Conservation (phyloP, 1,139 yeast species). For the Zygosaccharomyces sapae region DNA sequence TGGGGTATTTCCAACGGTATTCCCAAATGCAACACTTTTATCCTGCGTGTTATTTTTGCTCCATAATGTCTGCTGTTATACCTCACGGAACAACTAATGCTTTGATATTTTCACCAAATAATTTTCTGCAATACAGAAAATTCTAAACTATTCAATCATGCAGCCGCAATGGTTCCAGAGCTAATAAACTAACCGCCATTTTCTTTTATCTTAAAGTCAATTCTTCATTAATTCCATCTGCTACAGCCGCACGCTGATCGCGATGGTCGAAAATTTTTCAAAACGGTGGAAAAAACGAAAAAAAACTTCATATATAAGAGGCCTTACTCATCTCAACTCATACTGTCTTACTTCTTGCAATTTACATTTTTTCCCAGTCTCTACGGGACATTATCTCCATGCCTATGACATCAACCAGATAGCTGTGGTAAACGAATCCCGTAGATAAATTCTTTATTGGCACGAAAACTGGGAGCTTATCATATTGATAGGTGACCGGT, state of each 20-base stretch:
- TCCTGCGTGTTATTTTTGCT: too few species aligned
- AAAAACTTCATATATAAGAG: slow-evolving; percentile 7
- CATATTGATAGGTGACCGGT: slow-evolving; percentile 9
- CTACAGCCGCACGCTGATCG: background rate
- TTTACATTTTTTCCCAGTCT: slow-evolving; percentile 1
- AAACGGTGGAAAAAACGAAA: slow-evolving; percentile 2
- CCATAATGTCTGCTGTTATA: too few species aligned
- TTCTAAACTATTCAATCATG: background rate
- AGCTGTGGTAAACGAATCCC: slow-evolving; percentile 39
- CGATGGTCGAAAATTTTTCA: slow-evolving; percentile 2
- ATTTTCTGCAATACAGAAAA: background rate
- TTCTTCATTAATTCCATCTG: background rate
- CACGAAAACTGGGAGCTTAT: slow-evolving; percentile 12
- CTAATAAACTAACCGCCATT: background rate
- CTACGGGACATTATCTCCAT: slow-evolving; percentile 35
- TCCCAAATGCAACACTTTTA: too few species aligned
- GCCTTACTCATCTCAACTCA: background rate
- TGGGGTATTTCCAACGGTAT: too few species aligned
- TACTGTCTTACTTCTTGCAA: background rate
- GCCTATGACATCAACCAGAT: slow-evolving; percentile 32
- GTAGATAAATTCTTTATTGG: slow-evolving; percentile 20
- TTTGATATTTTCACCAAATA: background rate
- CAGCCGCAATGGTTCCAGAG: background rate
- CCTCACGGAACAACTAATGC: background rate
- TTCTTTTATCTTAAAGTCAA: background rate